Conservation (phyloP, 495 filamentous ascomycete genomes). For the Filosporella fistucella region DNA sequence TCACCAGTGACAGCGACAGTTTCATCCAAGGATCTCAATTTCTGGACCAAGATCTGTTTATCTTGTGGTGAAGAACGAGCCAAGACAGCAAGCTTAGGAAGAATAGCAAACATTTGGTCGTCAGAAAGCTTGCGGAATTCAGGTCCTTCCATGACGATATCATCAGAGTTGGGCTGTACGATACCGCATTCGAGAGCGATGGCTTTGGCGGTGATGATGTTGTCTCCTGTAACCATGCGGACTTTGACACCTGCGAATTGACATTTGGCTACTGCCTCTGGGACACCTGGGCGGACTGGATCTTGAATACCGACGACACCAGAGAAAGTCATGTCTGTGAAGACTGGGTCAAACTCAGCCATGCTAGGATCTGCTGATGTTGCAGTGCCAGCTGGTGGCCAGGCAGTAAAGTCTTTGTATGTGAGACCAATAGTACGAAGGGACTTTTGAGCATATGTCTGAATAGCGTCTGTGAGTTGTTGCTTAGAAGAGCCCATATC, state of each 20-base stretch:
- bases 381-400: conserved; percentile 71
- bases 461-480: conserved; percentile 55
- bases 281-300: conserved; percentile 76
- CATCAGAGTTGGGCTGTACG: conserved; percentile 62
- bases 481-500: conserved; percentile 51
- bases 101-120: conserved; percentile 61
- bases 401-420: conserved; percentile 84
- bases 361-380: conserved; percentile 61
- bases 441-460: conserved; percentile 75
- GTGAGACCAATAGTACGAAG: conserved; percentile 82
- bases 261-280: conserved; percentile 68
- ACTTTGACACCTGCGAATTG: conserved; percentile 76
- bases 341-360: conserved; percentile 74
- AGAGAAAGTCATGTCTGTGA: conserved; percentile 71
- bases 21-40: conserved; percentile 78
- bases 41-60: conserved; percentile 75
- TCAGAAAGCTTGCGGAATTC: conserved; percentile 74
- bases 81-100: conserved; percentile 75
- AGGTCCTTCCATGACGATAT: conserved; percentile 78
- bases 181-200: conserved; percentile 85
- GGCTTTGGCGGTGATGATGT: conserved; percentile 73
- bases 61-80: conserved; percentile 86
- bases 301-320: conserved; percentile 86
- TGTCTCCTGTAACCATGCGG: conserved; percentile 91
- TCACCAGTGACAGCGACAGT: conserved; percentile 92